phyloP scores from a whole-genome alignment of 208 protist genomes.

The Leishmania aethiopica region DNA sequence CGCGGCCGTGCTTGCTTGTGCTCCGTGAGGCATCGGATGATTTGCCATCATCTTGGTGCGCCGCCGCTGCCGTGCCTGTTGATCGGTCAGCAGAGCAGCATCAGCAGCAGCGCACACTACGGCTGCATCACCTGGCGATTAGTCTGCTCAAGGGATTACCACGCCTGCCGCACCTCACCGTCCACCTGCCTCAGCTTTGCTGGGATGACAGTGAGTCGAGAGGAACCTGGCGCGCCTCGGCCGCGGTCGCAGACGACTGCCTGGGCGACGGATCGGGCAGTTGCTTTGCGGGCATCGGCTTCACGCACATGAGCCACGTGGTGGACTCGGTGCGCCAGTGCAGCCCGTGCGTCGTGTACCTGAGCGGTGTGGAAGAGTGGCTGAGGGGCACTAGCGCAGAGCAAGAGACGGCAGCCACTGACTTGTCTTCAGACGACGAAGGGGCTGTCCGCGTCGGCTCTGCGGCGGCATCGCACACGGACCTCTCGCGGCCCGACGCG shows the following conservation, averaged over 20 bases:
- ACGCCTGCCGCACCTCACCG: constrained; percentile 18
- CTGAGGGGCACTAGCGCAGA: constrained; percentile 33
- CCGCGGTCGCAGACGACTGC: constrained; percentile 16
- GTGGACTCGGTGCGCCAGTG: constrained; percentile 55
- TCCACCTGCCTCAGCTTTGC: constrained; percentile 18
- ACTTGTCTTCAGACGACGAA: constrained; percentile 6
- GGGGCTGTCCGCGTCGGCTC: not conserved
- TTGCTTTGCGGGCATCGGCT: not conserved
- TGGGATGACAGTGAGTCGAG: constrained; percentile 26
- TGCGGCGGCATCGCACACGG: too few relatives aligned
- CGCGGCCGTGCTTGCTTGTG: constrained; percentile 57
- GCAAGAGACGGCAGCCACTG: not conserved
- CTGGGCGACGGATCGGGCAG: not conserved
- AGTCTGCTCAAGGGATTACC: constrained; percentile 27
- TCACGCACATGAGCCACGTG: constrained; percentile 60
- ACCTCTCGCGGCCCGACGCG: not conserved
- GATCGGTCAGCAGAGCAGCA: constrained; percentile 12
- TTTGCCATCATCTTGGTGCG: not conserved
- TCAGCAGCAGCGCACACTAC: constrained; percentile 35
- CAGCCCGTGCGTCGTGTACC: constrained; percentile 63
- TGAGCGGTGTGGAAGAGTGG: constrained; percentile 73
- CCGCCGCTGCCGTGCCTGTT: constrained; percentile 15
- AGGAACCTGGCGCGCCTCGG: constrained; percentile 28
- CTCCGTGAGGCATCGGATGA: constrained; percentile 18
- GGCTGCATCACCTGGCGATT: constrained; percentile 48